Evolutionary conservation across 441 rosid species (phyloP).

Genomic region (Pelargonium cotyledonis): DNA sequence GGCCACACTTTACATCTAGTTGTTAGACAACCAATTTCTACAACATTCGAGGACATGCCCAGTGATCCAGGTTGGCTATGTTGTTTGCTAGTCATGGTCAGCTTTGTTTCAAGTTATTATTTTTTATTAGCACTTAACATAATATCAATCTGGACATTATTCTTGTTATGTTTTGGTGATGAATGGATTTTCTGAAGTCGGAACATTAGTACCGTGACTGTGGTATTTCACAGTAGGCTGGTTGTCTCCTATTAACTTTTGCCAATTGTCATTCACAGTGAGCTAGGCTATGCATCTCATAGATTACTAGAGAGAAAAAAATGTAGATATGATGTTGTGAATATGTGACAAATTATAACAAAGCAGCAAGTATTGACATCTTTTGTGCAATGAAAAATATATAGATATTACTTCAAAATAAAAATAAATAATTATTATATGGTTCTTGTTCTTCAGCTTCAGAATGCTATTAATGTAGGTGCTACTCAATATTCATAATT

Average conservation of each 20-base stretch:
- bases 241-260: too few species aligned
- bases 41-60: constrained; percentile 34
- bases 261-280: too few species aligned
- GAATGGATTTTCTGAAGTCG: not conserved
- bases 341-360: too few species aligned
- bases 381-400: too few species aligned
- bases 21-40: constrained; percentile 45
- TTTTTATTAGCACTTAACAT: not conserved
- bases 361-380: too few species aligned
- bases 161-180: not conserved
- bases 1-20: constrained; percentile 65
- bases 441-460: too few species aligned
- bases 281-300: too few species aligned
- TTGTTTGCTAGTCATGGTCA: not conserved
- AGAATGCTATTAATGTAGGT: too few species aligned
- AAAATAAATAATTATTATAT: too few species aligned
- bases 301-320: not conserved
- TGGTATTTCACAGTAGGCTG: not conserved
- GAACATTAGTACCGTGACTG: not conserved
- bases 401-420: too few species aligned
- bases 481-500: too few species aligned
- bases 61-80: constrained; percentile 36
- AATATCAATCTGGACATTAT: not conserved
- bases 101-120: not conserved
- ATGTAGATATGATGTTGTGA: not conserved